Percentiles rank a stretch among this genome's conserved stretches.
phyloP scores from a whole-genome alignment of 1,284 basidiomycete species.

The Moesziomyces aphidis region DNA sequence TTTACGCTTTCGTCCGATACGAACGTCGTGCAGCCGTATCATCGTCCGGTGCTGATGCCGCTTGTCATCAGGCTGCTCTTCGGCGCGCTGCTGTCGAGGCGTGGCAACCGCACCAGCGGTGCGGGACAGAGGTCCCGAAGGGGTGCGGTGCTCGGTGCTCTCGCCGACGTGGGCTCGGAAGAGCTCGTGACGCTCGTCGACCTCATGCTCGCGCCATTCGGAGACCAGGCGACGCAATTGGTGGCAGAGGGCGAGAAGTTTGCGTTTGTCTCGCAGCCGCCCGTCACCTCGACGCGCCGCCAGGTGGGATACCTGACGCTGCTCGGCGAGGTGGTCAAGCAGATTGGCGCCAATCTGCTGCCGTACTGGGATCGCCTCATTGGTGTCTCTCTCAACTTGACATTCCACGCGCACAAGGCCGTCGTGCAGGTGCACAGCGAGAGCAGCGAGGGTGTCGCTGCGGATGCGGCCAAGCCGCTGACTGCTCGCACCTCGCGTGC shows the following conservation, averaged over 20 bases:
- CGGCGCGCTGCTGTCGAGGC: constrained; percentile 87
- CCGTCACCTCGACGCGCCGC: constrained; percentile 42
- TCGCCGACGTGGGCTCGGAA: constrained; percentile 78
- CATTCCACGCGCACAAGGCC: constrained; percentile 48
- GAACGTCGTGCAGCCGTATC: constrained; percentile 74
- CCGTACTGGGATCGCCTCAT: constrained; percentile 58
- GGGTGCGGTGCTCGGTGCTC: constrained; percentile 79
- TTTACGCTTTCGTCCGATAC: constrained; percentile 70
- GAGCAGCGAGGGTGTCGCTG: constrained; percentile 8
- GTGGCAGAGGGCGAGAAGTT: constrained; percentile 24
- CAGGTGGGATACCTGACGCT: constrained; percentile 69
- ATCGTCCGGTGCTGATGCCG: constrained; percentile 80
- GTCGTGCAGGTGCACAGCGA: constrained; percentile 30
- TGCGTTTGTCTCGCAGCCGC: constrained; percentile 41
- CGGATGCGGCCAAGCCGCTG: constrained; percentile 12
- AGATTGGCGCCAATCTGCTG: constrained; percentile 52
- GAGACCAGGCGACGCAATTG: constrained; percentile 52
- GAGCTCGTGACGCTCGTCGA: constrained; percentile 85
- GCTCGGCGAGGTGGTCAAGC: constrained; percentile 63
- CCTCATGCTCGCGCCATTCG: constrained; percentile 88
- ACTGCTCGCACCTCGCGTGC: constrained; percentile 34
- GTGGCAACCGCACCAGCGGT: constrained; percentile 75
- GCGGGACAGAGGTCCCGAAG: constrained; percentile 74
- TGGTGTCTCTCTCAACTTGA: constrained; percentile 53
- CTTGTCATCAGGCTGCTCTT: constrained; percentile 83